Evolutionary conservation across 768 basidiomycete genomes (phyloP).

Genomic region (Holtermanniella nyarrowii): DNA sequence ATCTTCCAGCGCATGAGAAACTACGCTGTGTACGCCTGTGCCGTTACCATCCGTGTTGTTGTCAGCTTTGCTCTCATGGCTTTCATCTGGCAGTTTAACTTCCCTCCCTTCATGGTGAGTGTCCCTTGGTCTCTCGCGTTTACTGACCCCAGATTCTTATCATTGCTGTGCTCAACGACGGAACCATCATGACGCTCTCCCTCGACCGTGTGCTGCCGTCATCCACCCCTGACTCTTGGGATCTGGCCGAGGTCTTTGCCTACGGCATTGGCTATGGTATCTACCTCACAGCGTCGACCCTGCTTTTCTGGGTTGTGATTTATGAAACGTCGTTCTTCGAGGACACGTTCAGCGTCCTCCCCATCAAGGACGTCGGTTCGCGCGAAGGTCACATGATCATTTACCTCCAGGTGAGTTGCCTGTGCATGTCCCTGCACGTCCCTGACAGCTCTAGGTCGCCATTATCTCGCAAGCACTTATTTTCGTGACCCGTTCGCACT

Average conservation of each 20-base stretch:
- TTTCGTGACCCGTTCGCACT: constrained; percentile 86
- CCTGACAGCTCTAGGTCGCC: too few species aligned
- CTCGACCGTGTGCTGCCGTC: constrained; percentile 93
- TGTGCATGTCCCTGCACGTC: too few species aligned
- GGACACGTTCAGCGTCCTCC: constrained; percentile 77
- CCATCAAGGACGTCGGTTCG: constrained; percentile 75
- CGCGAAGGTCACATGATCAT: constrained; percentile 38
- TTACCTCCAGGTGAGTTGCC: constrained; percentile 42
- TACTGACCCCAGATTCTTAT: too few species aligned
- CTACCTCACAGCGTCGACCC: constrained; percentile 79
- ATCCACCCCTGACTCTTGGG: constrained; percentile 87
- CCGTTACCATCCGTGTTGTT: constrained; percentile 96
- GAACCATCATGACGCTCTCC: constrained; percentile 92
- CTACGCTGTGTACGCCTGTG: constrained; percentile 93
- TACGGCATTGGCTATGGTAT: constrained; percentile 92
- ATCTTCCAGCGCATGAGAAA: constrained; percentile 99
- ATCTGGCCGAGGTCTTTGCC: constrained; percentile 88
- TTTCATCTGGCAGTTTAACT: constrained; percentile 93
- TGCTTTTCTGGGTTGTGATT: constrained; percentile 73
- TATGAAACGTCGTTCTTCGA: constrained; percentile 83
- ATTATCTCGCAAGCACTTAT: constrained; percentile 98
- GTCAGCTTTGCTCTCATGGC: constrained; percentile 93
- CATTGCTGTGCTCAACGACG: constrained; percentile 92
- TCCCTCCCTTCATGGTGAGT: constrained; percentile 99
- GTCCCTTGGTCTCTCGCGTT: too few species aligned